Evolutionary conservation across 2,329 filamentous ascomycete genomes (phyloP).

Genomic region (Ophiostoma pallidulum): DNA sequence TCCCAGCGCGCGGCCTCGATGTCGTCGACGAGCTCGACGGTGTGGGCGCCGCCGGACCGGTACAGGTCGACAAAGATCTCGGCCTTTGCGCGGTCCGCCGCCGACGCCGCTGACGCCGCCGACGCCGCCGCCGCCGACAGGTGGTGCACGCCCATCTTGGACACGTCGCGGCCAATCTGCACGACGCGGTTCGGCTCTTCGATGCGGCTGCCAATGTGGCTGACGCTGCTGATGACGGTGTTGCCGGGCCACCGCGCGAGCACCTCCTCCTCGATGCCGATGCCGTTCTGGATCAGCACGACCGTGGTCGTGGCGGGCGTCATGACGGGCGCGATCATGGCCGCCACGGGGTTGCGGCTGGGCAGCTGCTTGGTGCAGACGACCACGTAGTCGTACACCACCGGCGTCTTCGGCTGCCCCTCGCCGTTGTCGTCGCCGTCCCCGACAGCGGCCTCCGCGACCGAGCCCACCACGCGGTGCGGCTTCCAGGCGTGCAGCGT

Average conservation of each 20-base stretch:
- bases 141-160: slow-evolving; percentile 15
- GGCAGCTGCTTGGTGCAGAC: slow-evolving; percentile 17
- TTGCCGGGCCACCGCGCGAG: slow-evolving; percentile 12
- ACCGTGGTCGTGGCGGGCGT: slow-evolving; percentile 9
- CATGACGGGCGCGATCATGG: slow-evolving; percentile 12
- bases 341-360: slow-evolving; percentile 4
- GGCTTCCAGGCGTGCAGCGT: slow-evolving; percentile 11
- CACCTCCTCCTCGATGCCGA: slow-evolving; percentile 15
- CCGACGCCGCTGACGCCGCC: neutral
- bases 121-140: slow-evolving; percentile 1
- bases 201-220: slow-evolving; percentile 15
- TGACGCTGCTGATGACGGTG: slow-evolving; percentile 15
- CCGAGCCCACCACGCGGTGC: slow-evolving; percentile 11
- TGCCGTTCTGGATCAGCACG: slow-evolving; percentile 16
- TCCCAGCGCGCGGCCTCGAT: slow-evolving; percentile 16
- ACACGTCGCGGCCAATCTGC: slow-evolving; percentile 13
- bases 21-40: slow-evolving; percentile 9
- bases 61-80: slow-evolving; percentile 7
- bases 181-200: slow-evolving; percentile 8
- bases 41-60: slow-evolving; percentile 11
- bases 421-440: neutral
- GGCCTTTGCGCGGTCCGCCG: neutral
- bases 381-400: slow-evolving; percentile 13
- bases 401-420: neutral
- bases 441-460: neutral